Percentiles rank a stretch among this genome's conserved stretches.
Conservation (phyloP, 805 yeast genomes). For the Naumovozyma castellii region DNA sequence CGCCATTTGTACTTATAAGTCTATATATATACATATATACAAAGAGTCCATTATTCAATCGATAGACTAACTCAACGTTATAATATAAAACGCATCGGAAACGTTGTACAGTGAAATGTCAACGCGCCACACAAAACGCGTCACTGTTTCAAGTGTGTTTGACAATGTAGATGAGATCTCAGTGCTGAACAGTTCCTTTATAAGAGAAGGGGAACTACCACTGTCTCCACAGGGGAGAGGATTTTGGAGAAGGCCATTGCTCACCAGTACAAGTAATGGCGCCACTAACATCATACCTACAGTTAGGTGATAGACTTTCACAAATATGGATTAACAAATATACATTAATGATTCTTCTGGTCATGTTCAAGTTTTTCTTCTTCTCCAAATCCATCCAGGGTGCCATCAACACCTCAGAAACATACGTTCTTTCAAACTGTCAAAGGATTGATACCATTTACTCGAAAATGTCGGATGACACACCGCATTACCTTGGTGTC, state of each 20-base stretch:
- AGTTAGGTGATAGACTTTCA: slow-evolving; percentile 43
- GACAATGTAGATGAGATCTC: too few relatives aligned
- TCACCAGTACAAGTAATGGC: slow-evolving; percentile 1
- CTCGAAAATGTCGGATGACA: slow-evolving; percentile 29
- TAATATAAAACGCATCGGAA: too few relatives aligned
- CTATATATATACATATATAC: too few relatives aligned
- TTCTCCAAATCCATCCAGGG: slow-evolving; percentile 41
- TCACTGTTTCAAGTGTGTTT: neutral
- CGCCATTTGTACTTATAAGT: too few relatives aligned
- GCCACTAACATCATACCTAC: slow-evolving; percentile 31
- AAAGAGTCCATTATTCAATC: too few relatives aligned
- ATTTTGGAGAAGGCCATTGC: neutral
- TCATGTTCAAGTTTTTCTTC: slow-evolving; percentile 50
- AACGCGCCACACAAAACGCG: neutral
- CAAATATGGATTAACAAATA: slow-evolving; percentile 62
- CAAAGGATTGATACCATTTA: slow-evolving; percentile 34
- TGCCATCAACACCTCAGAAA: slow-evolving; percentile 35
- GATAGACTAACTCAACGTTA: too few relatives aligned
- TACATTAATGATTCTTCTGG: slow-evolving; percentile 45
- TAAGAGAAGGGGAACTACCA: neutral
- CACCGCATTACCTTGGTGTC: slow-evolving; percentile 49
- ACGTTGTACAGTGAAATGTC: too few relatives aligned
- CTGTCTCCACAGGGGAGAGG: too few relatives aligned
- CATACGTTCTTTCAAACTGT: slow-evolving; percentile 38
- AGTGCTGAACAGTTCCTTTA: neutral